Evolutionary conservation across 1,284 basidiomycete genomes (phyloP), one percentile per base, ranked within the genome.

Genomic region (Taiwanofungus camphoratus): DNA sequence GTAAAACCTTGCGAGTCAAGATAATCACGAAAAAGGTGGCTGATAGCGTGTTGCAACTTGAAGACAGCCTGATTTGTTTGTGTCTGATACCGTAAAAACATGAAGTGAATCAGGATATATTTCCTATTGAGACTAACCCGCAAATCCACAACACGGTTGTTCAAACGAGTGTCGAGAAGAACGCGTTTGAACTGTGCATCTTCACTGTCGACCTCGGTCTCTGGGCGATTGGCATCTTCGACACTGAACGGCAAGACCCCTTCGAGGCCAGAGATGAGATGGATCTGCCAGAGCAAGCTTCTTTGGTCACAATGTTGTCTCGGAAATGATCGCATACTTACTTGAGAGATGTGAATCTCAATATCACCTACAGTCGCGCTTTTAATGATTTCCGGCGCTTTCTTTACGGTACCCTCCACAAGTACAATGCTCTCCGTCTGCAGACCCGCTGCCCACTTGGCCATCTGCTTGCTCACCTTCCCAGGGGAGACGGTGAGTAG

Each of bases 31-130:
- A 99, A 99, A 38, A 95, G 69, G 48, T 85, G 77, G 56, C 91
- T 84, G 39, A 99, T 87, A 20, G 76, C 93, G 36, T 90, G 85
- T 62, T 95, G 92, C 43, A 99, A 69, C 55, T 76, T 87, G 77
- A 99, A 99, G 52, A 99, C 87, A 19, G 94, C 92, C 70, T 98
- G 94, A 68, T 96, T 99, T 42, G 92, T 92, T 62, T 84, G 84
- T 5, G 95, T 98, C 86, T 92, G 61, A 5, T 52, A 42, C 18
- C n/a, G 18, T 1, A 3, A 31, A n/a, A 8, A 29, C 9, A 29
- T 29, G 26, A n/a, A 29, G 26, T 29, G 26, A 9, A n/a, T n/a
- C n/a, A n/a, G n/a, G 9, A 29, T 9, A 29, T 29, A 29, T 29
- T 26, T 7, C 39, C 23, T 19, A 30, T 35, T 47, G n/a, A 5